Evolutionary conservation across 306 rosid species (phyloP).

Genomic region (Sechiopsis laciniata): DNA sequence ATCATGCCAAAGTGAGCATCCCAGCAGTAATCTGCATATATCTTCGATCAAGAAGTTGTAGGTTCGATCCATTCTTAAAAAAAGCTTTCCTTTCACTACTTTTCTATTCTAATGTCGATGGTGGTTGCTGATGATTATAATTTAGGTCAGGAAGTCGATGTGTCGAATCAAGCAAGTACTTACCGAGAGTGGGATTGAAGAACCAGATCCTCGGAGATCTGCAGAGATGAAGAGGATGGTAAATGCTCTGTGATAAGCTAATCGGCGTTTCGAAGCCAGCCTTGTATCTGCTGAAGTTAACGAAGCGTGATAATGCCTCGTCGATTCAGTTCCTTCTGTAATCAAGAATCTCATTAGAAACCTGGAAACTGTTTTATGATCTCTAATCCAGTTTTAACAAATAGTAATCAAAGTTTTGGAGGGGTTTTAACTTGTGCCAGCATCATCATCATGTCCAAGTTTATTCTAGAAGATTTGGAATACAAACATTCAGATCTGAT

Average conservation of each 20-base stretch:
- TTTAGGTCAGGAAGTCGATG: conserved; percentile 94
- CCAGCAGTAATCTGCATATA: too few species aligned
- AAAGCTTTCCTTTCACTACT: background rate
- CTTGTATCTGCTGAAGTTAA: background rate
- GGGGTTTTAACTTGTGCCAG: background rate
- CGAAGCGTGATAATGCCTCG: background rate
- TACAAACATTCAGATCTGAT: background rate
- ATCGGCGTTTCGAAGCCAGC: background rate
- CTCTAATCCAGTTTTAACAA: background rate
- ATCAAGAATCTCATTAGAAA: background rate
- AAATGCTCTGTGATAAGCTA: conserved; percentile 54
- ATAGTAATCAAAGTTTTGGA: background rate
- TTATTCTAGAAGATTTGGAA: conserved; percentile 12
- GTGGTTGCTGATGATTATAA: conserved; percentile 18
- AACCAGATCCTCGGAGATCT: conserved; percentile 86
- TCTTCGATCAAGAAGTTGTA: too few species aligned
- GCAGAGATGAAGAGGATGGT: conserved; percentile 96
- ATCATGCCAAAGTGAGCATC: too few species aligned
- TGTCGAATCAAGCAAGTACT: conserved; percentile 95
- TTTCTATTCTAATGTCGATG: background rate
- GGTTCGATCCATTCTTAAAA: too few species aligned
- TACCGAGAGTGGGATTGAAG: conserved; percentile 87
- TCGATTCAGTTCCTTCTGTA: background rate
- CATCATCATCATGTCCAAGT: background rate
- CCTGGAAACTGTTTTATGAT: background rate